Conservation (phyloP, 129 eudicot genomes). For the Helichrysum umbraculigerum region DNA sequence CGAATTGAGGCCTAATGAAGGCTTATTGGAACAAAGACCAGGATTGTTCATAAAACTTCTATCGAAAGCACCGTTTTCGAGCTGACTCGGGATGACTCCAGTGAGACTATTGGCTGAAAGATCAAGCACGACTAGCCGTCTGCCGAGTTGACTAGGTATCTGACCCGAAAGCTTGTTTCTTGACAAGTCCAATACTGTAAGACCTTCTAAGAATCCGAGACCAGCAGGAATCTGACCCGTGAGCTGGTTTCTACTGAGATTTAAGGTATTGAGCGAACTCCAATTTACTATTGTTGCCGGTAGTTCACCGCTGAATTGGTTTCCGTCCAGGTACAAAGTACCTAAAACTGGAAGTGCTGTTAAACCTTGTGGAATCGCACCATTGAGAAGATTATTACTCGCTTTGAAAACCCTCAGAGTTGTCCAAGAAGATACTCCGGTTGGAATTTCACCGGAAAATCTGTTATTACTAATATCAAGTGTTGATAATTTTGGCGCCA, state of each 20-base stretch:
- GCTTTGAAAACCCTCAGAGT: conserved; percentile 49
- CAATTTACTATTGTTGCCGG: conserved; percentile 56
- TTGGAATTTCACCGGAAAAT: conserved; percentile 69
- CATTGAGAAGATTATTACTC: conserved; percentile 55
- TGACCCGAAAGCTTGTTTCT: conserved; percentile 57
- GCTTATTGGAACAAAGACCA: conserved; percentile 55
- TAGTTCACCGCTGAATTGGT: conserved; percentile 60
- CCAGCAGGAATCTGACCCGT: conserved; percentile 69
- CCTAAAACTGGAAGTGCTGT: conserved; percentile 49
- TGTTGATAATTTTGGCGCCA: conserved; percentile 40
- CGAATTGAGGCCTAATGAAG: conserved; percentile 38
- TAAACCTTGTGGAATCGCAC: conserved; percentile 64
- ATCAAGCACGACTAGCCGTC: conserved; percentile 43
- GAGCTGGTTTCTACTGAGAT: conserved; percentile 60
- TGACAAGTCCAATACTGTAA: conserved; percentile 61
- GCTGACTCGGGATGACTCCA: conserved; percentile 64
- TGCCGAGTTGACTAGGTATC: conserved; percentile 62
- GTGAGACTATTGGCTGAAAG: conserved; percentile 62
- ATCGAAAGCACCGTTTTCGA: conserved; percentile 44
- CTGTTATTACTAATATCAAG: conserved; percentile 61
- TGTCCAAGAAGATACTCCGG: conserved; percentile 53
- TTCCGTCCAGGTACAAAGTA: conserved; percentile 51
- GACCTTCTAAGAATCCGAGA: conserved; percentile 52
- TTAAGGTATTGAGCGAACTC: conserved; percentile 48
- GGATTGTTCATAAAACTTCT: conserved; percentile 59